Conservation (phyloP, 2,329 filamentous ascomycete species). For the Botrytis deweyae region DNA sequence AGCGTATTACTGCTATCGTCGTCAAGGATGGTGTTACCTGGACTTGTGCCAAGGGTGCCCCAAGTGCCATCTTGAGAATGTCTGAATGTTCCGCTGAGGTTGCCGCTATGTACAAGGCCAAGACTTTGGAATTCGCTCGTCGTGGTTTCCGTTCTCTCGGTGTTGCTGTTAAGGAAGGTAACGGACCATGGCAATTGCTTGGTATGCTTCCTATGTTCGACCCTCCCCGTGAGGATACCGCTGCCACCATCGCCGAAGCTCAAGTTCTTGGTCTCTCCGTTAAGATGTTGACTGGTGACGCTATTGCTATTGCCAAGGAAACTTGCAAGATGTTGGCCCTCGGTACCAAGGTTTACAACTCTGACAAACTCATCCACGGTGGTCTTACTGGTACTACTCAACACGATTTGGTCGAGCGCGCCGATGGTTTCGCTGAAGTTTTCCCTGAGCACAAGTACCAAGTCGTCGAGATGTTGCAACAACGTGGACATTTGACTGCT, state of each 20-base stretch:
- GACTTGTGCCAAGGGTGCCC: conserved; percentile 74
- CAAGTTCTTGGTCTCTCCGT: conserved; percentile 74
- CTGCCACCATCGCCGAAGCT: conserved; percentile 74
- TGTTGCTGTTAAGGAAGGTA: conserved; percentile 76
- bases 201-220: conserved; percentile 81
- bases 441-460: conserved; percentile 97
- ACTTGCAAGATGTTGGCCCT: conserved; percentile 80
- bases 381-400: conserved; percentile 71
- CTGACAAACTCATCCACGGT: conserved; percentile 73
- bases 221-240: conserved; percentile 74
- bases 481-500: conserved; percentile 89
- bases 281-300: conserved; percentile 81
- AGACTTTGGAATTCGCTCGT: conserved; percentile 72
- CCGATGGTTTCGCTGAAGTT: conserved; percentile 91
- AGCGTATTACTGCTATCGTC: conserved; percentile 72
- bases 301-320: conserved; percentile 77
- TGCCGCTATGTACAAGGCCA: conserved; percentile 66
- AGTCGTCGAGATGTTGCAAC: conserved; percentile 89
- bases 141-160: conserved; percentile 79
- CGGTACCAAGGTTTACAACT: conserved; percentile 80
- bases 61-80: conserved; percentile 71
- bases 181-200: conserved; percentile 68
- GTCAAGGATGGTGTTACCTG: conserved; percentile 68
- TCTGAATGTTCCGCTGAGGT: conserved; percentile 66
- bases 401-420: conserved; percentile 78